Evolutionary conservation across 192 early-diverging fungal genomes (phyloP).

Genomic region (Gamsiella multidivaricata): DNA sequence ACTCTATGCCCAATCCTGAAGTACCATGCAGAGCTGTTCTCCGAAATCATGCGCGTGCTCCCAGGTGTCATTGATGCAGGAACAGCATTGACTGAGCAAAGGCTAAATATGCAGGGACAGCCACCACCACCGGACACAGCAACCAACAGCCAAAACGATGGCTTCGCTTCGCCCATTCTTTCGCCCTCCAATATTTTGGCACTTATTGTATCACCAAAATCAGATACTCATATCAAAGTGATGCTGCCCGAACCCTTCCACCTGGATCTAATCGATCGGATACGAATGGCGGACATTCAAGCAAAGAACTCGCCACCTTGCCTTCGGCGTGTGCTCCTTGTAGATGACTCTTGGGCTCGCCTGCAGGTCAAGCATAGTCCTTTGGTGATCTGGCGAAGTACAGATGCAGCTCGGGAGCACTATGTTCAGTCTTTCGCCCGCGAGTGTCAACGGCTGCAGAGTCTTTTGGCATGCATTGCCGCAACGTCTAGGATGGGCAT

Average conservation of each 20-base stretch:
- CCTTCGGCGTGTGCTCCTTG: not conserved
- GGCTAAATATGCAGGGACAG: not conserved
- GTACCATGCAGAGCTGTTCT: slow-evolving; percentile 34
- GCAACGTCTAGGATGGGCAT: not conserved
- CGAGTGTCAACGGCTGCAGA: slow-evolving; percentile 15
- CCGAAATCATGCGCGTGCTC: slow-evolving; percentile 28
- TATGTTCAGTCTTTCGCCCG: not conserved
- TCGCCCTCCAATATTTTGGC: slow-evolving; percentile 8
- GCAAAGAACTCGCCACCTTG: not conserved
- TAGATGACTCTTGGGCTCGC: slow-evolving; percentile 30
- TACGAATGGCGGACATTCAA: slow-evolving; percentile 16
- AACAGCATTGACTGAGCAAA: not conserved
- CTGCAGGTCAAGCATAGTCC: not conserved
- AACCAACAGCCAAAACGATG: not conserved
- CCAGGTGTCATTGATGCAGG: slow-evolving; percentile 4
- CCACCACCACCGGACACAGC: not conserved
- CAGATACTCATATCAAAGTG: slow-evolving; percentile 8
- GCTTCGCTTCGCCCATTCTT: no score
- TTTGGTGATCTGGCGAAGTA: not conserved
- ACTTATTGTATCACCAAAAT: slow-evolving; percentile 24
- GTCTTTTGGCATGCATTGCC: not conserved
- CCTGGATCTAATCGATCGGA: slow-evolving; percentile 31
- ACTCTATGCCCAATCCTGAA: slow-evolving; percentile 33
- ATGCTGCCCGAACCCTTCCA: slow-evolving; percentile 33
- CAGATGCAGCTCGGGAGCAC: not conserved